A percentile compares a stretch with the other conserved stretches of the same genome.
These are phyloP conservation scores for Fagus sylvatica DNA, from an alignment of 306 rosid genomes.

Conservation along the genomic window DNA sequence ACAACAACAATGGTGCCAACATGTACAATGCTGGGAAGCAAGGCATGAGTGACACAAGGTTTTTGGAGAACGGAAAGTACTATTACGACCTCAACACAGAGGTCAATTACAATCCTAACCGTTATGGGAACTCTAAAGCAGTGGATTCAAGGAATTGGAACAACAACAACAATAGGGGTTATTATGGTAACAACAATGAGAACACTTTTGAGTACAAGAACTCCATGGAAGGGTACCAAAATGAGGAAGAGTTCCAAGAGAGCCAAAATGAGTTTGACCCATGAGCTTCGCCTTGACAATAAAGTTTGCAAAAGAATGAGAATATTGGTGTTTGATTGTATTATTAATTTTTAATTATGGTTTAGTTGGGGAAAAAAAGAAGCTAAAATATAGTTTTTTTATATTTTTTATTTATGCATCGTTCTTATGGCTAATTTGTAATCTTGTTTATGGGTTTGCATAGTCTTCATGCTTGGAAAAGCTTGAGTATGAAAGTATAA, in stretches of 20 bases:
- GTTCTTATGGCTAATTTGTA: conserved; percentile 13
- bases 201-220: conserved; percentile 39
- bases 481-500: conserved; percentile 24
- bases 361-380: conserved; percentile 23
- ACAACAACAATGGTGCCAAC: conserved; percentile 29
- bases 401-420: conserved; percentile 18
- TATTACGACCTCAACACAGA: conserved; percentile 36
- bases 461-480: conserved; percentile 22
- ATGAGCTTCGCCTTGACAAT: conserved; percentile 30
- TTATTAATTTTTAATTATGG: conserved; percentile 37
- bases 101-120: conserved; percentile 41
- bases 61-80: conserved; percentile 68
- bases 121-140: conserved; percentile 39
- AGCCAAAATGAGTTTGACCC: conserved; percentile 56
- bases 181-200: conserved; percentile 49
- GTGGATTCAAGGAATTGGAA: conserved; percentile 37
- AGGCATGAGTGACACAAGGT: conserved; percentile 96
- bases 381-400: conserved; percentile 8
- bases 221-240: conserved; percentile 60
- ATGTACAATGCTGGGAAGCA: conserved; percentile 46
- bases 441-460: conserved; percentile 28
- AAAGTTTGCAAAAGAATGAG: conserved; percentile 32
- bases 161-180: conserved; percentile 40
- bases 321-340: conserved; percentile 21
- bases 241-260: conserved; percentile 52